A percentile compares a stretch with the other conserved stretches of the same genome.
phyloP scores from a whole-genome alignment of 441 rosid genomes.

The Populus hybrid region DNA sequence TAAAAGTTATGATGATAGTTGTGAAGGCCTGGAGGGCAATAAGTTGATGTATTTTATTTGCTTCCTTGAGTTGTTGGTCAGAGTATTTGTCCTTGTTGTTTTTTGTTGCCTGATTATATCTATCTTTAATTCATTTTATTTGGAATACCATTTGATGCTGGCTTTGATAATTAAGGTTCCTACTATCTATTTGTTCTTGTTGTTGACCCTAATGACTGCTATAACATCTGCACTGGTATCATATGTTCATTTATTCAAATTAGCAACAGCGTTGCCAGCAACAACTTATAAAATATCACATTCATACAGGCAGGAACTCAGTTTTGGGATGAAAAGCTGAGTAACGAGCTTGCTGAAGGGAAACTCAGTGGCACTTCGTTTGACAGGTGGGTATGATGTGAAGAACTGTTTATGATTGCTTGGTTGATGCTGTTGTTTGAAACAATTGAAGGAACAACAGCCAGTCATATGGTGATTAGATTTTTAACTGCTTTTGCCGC shows the following conservation, averaged over 20 bases:
- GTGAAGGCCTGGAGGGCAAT: not conserved
- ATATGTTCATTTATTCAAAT: not conserved
- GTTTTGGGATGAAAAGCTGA: slow-evolving; percentile 94
- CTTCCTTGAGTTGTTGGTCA: not conserved
- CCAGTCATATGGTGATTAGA: not conserved
- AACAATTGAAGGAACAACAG: not conserved
- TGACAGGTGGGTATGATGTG: slow-evolving; percentile 56
- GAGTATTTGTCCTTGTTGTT: not conserved
- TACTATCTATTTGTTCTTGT: not conserved
- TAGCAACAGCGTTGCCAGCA: not conserved
- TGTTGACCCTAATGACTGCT: not conserved
- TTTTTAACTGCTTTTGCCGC: not conserved
- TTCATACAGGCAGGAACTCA: slow-evolving; percentile 80
- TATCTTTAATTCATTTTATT: not conserved
- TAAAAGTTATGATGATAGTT: not conserved
- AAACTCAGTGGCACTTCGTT: slow-evolving; percentile 69
- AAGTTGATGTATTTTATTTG: too few relatives aligned
- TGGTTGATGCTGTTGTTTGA: slow-evolving; percentile 4
- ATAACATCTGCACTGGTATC: not conserved
- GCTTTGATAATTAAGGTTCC: not conserved
- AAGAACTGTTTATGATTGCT: not conserved
- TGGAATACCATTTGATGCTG: not conserved
- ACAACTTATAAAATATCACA: not conserved
- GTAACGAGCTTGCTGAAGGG: slow-evolving; percentile 80
- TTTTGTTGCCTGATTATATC: not conserved